Evolutionary conservation across 2,329 filamentous ascomycete genomes (phyloP).

Genomic region (Paramyrothecium roridum): DNA sequence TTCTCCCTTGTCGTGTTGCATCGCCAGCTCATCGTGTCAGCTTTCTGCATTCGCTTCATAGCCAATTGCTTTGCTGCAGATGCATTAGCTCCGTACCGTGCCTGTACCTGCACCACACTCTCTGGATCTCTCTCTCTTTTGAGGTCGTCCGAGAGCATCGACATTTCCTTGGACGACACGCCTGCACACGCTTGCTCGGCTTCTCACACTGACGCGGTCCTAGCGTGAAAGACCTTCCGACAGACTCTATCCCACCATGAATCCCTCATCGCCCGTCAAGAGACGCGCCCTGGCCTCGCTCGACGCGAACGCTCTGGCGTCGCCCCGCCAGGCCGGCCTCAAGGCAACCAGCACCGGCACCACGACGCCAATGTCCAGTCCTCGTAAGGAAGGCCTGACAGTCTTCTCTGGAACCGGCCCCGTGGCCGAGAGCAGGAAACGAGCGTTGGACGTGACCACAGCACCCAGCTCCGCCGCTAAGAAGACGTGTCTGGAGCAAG

Average conservation of each 20-base stretch:
- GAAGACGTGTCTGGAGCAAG: slow-evolving; percentile 28
- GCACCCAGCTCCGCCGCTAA: slow-evolving; percentile 21
- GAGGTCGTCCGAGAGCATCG: not conserved
- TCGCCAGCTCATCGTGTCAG: too few relatives aligned
- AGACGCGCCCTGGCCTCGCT: slow-evolving; percentile 46
- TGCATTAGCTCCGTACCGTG: too few relatives aligned
- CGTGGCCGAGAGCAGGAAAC: slow-evolving; percentile 22
- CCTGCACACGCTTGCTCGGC: not conserved
- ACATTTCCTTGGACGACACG: not conserved
- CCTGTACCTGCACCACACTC: too few relatives aligned
- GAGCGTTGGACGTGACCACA: slow-evolving; percentile 16
- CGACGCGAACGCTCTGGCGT: slow-evolving; percentile 39
- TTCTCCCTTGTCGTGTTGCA: too few relatives aligned
- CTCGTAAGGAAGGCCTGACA: slow-evolving; percentile 10
- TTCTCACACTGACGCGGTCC: not conserved
- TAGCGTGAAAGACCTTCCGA: not conserved
- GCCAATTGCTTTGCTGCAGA: too few relatives aligned
- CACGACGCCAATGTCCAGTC: slow-evolving; percentile 15
- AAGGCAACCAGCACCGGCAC: slow-evolving; percentile 5
- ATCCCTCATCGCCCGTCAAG: slow-evolving; percentile 35
- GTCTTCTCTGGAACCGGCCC: not conserved
- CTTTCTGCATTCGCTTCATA: too few relatives aligned
- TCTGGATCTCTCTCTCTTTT: not conserved
- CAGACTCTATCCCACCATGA: slow-evolving; percentile 12
- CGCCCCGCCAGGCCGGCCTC: slow-evolving; percentile 16